These are phyloP conservation scores for Achaetomiella virescens DNA, from an alignment of 495 filamentous ascomycete genomes.

Conservation along the genomic window DNA sequence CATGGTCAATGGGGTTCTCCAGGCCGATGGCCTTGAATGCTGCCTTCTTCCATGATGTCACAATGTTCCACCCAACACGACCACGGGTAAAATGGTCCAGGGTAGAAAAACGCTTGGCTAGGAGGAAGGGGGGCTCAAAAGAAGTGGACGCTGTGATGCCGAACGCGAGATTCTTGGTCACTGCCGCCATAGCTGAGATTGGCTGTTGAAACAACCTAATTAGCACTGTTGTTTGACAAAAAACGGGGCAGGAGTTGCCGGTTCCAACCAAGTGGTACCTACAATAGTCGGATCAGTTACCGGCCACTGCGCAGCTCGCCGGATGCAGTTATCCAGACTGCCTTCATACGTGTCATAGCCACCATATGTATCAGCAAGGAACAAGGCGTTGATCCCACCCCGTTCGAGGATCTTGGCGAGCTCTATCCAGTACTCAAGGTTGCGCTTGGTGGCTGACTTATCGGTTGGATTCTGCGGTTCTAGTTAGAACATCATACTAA, in stretches of 20 bases:
- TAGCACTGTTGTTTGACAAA: background rate
- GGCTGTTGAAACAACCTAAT: too few species aligned
- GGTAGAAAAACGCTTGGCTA: conserved; percentile 56
- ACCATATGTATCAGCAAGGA: conserved; percentile 57
- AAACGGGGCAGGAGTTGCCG: background rate
- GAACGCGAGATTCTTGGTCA: conserved; percentile 49
- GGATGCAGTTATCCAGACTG: conserved; percentile 42
- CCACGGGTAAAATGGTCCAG: conserved; percentile 58
- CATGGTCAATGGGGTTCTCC: conserved; percentile 55
- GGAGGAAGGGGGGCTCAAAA: conserved; percentile 52
- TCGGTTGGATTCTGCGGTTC: conserved; percentile 45
- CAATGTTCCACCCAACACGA: conserved; percentile 60
- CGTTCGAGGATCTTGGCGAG: conserved; percentile 54
- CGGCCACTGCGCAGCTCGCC: conserved; percentile 54
- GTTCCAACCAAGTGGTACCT: conserved; percentile 18
- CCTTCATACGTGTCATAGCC: conserved; percentile 55
- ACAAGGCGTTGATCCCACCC: conserved; percentile 54
- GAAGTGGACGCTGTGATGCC: conserved; percentile 53
- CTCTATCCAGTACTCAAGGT: conserved; percentile 53
- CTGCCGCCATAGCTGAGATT: conserved; percentile 51
- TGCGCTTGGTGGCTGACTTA: too few species aligned
- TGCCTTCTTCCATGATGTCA: too few species aligned
- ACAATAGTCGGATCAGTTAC: conserved; percentile 49
- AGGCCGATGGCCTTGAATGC: too few species aligned
- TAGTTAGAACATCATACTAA: too few species aligned